Conservation (phyloP, 1,139 yeast species). For the Kodamaea arcana region DNA sequence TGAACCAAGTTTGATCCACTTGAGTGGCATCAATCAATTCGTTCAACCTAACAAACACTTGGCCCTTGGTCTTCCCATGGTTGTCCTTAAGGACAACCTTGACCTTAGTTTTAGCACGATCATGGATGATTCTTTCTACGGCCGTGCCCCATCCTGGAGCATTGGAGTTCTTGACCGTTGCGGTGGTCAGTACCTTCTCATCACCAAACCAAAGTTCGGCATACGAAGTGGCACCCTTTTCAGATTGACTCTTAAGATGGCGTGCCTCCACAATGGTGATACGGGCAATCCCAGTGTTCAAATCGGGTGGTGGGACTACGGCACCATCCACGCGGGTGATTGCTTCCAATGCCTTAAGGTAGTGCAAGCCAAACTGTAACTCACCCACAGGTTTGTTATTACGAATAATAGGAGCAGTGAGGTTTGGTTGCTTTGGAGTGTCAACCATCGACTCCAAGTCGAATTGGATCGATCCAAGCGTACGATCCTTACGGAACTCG, state of each 20-base stretch:
- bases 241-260: conserved; percentile 38
- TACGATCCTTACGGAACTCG: conserved; percentile 74
- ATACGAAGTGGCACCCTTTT: conserved; percentile 54
- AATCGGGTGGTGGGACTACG: conserved; percentile 80
- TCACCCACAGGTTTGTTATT: conserved; percentile 82
- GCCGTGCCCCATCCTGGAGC: conserved; percentile 65
- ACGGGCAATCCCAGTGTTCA: conserved; percentile 86
- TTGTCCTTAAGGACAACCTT: conserved; percentile 66
- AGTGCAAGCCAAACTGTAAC: conserved; percentile 64
- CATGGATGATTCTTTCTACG: conserved; percentile 69
- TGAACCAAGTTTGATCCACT: conserved; percentile 75
- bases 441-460: conserved; percentile 67
- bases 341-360: conserved; percentile 78
- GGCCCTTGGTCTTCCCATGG: conserved; percentile 53
- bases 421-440: conserved; percentile 47
- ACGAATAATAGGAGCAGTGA: conserved; percentile 59
- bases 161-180: conserved; percentile 56
- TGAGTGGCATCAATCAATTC: conserved; percentile 74
- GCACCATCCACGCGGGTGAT: conserved; percentile 80
- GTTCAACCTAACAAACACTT: conserved; percentile 59
- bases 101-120: conserved; percentile 66
- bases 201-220: conserved; percentile 69
- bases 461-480: conserved; percentile 71
- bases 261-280: conserved; percentile 52
- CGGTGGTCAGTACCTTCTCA: conserved; percentile 54